Conservation (phyloP, 345 rosid genomes). For the Schrenkiella parvula region DNA sequence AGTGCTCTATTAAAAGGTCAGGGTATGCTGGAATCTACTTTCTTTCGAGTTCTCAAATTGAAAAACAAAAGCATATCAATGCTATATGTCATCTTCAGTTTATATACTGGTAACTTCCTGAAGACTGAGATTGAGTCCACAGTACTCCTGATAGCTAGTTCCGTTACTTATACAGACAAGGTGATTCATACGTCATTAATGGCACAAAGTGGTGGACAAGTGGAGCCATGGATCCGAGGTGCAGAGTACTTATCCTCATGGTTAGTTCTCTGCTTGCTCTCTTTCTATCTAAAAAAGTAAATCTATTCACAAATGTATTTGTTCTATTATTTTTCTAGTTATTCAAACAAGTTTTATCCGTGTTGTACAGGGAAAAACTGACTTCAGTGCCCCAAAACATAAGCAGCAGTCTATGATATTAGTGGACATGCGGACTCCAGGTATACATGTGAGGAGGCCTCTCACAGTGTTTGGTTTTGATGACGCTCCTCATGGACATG, state of each 20-base stretch:
- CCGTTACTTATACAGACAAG: constrained; percentile 49
- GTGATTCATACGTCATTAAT: constrained; percentile 74
- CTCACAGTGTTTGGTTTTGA: constrained; percentile 88
- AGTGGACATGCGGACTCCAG: constrained; percentile 76
- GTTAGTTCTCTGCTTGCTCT: constrained; percentile 45
- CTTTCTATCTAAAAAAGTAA: background rate
- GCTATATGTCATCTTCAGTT: background rate
- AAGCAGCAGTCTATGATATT: constrained; percentile 96
- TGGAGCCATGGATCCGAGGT: constrained; percentile 99
- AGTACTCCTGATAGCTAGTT: background rate
- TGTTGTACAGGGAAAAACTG: constrained; percentile 78
- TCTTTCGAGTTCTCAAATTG: background rate
- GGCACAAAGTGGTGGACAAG: constrained; percentile 99
- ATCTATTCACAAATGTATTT: background rate
- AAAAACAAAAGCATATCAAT: background rate
- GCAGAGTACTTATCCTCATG: constrained; percentile 91
- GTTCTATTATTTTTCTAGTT: background rate
- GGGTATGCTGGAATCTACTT: constrained; percentile 4
- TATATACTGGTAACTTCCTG: background rate
- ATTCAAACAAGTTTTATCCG: background rate
- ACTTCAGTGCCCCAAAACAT: constrained; percentile 72
- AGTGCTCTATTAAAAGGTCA: constrained; percentile 88
- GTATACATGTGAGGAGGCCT: constrained; percentile 72
- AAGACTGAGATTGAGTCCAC: background rate
- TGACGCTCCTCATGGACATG: constrained; percentile 99